These are phyloP conservation scores for Cladosporium cucumerinum DNA, from an alignment of 2,329 filamentous ascomycete species.

Conservation along the genomic window DNA sequence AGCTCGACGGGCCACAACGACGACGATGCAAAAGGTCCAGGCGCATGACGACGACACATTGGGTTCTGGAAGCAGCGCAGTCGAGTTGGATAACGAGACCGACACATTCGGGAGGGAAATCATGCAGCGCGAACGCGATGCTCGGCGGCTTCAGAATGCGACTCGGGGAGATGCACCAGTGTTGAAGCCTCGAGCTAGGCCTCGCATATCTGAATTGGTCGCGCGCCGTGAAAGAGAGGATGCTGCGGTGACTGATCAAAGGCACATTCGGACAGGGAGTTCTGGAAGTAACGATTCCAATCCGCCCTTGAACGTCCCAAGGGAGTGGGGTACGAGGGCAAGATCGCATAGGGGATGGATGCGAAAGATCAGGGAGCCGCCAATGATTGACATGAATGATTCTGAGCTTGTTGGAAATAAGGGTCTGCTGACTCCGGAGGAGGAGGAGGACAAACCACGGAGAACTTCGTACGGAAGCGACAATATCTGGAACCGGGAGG, in stretches of 20 bases:
- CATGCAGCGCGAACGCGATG: constrained; percentile 44
- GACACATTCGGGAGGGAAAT: constrained; percentile 47
- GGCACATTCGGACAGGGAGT: constrained; percentile 26
- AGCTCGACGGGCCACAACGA: background rate
- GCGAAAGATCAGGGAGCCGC: constrained; percentile 21
- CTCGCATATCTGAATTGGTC: constrained; percentile 21
- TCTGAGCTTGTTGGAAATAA: background rate
- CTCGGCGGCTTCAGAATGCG: constrained; percentile 39
- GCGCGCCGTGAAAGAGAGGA: constrained; percentile 26
- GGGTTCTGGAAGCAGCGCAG: constrained; percentile 23
- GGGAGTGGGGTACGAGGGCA: constrained; percentile 42
- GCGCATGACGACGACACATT: constrained; percentile 24
- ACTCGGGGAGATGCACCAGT: constrained; percentile 23
- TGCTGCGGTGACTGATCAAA: background rate
- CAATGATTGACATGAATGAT: background rate
- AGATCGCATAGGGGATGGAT: constrained; percentile 34
- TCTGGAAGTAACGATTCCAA: constrained; percentile 38
- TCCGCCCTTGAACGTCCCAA: constrained; percentile 44
- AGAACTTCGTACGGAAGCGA: constrained; percentile 26
- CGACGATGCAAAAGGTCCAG: constrained; percentile 26
- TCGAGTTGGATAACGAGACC: constrained; percentile 40
- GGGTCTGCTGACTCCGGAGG: constrained; percentile 15
- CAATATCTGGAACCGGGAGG: constrained; percentile 30
- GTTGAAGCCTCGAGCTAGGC: constrained; percentile 35
- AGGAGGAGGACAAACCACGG: constrained; percentile 24